phyloP scores from a whole-genome alignment of 306 rosid species.

The Cucumis cinereus region DNA sequence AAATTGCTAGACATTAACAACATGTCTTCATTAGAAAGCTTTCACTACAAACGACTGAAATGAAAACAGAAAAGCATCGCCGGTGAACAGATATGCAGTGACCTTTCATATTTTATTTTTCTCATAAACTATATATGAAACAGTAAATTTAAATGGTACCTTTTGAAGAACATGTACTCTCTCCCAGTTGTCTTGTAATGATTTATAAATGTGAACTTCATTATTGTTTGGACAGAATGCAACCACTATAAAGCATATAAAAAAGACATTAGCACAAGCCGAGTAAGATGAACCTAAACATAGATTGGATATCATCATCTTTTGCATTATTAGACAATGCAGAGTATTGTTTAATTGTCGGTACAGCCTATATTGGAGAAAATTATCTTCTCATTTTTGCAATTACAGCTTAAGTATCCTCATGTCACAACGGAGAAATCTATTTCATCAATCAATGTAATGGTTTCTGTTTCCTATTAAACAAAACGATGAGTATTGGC shows the following conservation, averaged over 20 bases:
- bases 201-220: slow-evolving; percentile 79
- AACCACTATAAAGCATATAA: slow-evolving; percentile 46
- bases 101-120: neutral
- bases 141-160: slow-evolving; percentile 25
- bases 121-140: neutral
- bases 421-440: neutral
- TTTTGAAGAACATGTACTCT: slow-evolving; percentile 84
- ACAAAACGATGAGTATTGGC: neutral
- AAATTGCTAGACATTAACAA: slow-evolving; percentile 10
- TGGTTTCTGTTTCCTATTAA: neutral
- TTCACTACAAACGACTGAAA: neutral
- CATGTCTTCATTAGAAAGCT: neutral
- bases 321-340: neutral
- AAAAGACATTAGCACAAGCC: neutral
- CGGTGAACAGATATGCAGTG: neutral
- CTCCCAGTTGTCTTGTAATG: slow-evolving; percentile 88
- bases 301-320: neutral
- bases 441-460: neutral
- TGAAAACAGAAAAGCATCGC: neutral
- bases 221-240: slow-evolving; percentile 86
- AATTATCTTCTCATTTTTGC: neutral
- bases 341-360: neutral
- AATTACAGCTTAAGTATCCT: neutral
- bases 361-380: neutral
- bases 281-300: neutral